Evolutionary conservation across 352 stramenopile species (phyloP).

Genomic region (Pythium vanterpoolii): DNA sequence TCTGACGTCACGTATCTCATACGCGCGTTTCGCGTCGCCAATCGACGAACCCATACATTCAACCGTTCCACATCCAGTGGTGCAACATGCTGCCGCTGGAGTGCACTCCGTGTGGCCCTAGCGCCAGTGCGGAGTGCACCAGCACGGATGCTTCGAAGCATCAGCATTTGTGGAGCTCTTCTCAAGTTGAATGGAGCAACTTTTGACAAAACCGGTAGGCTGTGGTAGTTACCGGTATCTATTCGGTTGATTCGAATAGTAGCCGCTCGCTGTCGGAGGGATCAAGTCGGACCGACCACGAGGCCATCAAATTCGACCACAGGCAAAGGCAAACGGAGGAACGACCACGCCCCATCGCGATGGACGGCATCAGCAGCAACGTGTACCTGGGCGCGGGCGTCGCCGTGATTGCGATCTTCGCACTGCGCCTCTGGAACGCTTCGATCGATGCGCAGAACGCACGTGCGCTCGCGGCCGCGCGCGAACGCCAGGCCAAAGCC

Average conservation of each 20-base stretch:
- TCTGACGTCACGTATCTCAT: constrained; percentile 72
- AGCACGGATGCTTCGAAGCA: constrained; percentile 8
- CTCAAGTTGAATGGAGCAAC: not conserved
- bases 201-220: not conserved
- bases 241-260: constrained; percentile 1
- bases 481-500: constrained; percentile 59
- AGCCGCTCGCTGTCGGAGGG: not conserved
- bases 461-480: constrained; percentile 57
- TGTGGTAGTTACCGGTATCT: not conserved
- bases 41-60: not conserved
- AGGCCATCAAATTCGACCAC: not conserved
- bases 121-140: not conserved
- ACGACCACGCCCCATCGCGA: not conserved
- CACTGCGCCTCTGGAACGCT: constrained; percentile 60
- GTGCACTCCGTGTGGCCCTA: not conserved
- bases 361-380: constrained; percentile 49
- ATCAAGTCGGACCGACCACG: constrained; percentile 2
- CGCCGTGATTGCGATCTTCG: constrained; percentile 47
- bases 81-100: not conserved
- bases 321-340: no score
- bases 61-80: not conserved
- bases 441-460: constrained; percentile 59
- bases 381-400: constrained; percentile 54
- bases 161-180: not conserved
- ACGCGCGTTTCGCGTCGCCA: constrained; percentile 5